Evolutionary conservation across 2,329 filamentous ascomycete species (phyloP).

Genomic region (Colletotrichum spinosum): DNA sequence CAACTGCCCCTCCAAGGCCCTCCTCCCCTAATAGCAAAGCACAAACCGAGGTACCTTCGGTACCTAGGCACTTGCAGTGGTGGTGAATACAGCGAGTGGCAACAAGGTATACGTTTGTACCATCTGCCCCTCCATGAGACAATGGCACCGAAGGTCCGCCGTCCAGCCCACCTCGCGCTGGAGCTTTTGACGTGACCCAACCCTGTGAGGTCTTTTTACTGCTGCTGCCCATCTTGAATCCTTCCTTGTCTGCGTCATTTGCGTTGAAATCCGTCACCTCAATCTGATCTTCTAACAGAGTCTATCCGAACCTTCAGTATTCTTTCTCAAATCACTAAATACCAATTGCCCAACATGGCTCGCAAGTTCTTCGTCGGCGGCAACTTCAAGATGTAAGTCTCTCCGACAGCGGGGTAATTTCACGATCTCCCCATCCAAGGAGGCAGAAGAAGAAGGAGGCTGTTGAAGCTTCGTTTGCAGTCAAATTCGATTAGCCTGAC

Average conservation of each 20-base stretch:
- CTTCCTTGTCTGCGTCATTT: constrained; percentile 37
- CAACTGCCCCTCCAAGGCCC: no score
- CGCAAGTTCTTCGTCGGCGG: constrained; percentile 98
- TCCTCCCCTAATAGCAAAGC: background rate
- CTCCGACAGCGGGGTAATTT: constrained; percentile 23
- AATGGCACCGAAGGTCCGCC: background rate
- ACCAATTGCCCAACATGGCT: constrained; percentile 75
- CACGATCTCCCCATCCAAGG: constrained; percentile 12
- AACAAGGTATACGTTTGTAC: background rate
- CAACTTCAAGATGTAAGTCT: constrained; percentile 97
- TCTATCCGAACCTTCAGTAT: constrained; percentile 12
- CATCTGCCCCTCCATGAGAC: constrained; percentile 35
- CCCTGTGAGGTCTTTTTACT: constrained; percentile 37
- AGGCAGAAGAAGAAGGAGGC: background rate
- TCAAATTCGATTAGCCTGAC: constrained; percentile 34
- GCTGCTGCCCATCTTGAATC: constrained; percentile 7
- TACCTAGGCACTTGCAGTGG: background rate
- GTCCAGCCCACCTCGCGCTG: constrained; percentile 33
- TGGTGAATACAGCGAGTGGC: no score
- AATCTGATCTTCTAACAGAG: constrained; percentile 16
- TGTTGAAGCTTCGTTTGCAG: constrained; percentile 8
- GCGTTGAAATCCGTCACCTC: constrained; percentile 7
- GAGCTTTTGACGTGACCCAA: constrained; percentile 36
- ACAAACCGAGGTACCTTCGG: background rate
- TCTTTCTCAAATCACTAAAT: constrained; percentile 19